Evolutionary conservation across 805 yeast genomes (phyloP).

Genomic region (Jamesozyma gamospora): DNA sequence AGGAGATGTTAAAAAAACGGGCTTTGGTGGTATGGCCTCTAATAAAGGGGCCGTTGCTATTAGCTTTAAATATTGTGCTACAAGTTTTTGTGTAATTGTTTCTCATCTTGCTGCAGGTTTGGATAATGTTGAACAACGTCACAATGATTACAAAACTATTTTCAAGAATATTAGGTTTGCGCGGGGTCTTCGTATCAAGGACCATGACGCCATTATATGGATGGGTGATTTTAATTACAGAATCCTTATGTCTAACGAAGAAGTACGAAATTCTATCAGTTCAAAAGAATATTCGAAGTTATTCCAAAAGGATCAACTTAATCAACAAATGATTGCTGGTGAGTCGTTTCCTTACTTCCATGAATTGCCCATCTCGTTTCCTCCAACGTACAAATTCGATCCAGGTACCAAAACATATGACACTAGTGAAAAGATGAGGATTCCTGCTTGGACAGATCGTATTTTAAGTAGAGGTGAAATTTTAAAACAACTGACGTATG

Average conservation of each 20-base stretch:
- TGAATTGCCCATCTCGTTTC: constrained; percentile 69
- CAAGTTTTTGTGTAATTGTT: constrained; percentile 67
- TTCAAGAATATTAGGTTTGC: constrained; percentile 57
- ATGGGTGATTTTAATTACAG: constrained; percentile 91
- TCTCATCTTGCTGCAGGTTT: constrained; percentile 94
- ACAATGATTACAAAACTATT: constrained; percentile 74
- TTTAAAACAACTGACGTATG: constrained; percentile 51
- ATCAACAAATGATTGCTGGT: constrained; percentile 62
- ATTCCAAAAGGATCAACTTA: constrained; percentile 68
- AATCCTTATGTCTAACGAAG: constrained; percentile 59
- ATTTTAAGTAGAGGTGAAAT: constrained; percentile 56
- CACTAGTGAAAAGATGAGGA: constrained; percentile 80
- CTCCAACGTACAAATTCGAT: constrained; percentile 93
- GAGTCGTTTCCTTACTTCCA: constrained; percentile 73
- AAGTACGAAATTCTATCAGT: constrained; percentile 50
- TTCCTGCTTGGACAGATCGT: constrained; percentile 98
- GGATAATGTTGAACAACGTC: constrained; percentile 70
- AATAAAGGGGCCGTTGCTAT: constrained; percentile 75
- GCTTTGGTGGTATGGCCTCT: constrained; percentile 83
- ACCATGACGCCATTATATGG: constrained; percentile 81
- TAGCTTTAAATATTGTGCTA: constrained; percentile 53
- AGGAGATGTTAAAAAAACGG: constrained; percentile 77
- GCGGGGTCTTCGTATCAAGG: constrained; percentile 47
- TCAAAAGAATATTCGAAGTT: constrained; percentile 40
- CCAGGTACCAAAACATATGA: constrained; percentile 77